These are phyloP conservation scores for Fraxinus floribunda DNA, from an alignment of 305 asterid genomes.

Conservation along the genomic window DNA sequence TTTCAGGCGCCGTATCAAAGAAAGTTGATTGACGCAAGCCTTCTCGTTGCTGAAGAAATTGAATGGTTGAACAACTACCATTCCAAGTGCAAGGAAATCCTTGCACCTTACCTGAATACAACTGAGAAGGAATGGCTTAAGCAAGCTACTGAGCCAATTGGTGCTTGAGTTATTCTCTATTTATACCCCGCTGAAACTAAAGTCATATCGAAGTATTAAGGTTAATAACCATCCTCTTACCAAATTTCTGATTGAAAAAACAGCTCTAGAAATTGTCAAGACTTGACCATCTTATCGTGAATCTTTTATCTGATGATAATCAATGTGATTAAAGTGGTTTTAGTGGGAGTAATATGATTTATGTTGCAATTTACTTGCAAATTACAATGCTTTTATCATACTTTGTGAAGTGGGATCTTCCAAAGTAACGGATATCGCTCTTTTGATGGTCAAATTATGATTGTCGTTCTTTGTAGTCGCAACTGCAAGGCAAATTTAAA, in stretches of 20 bases:
- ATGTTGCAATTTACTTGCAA: not conserved
- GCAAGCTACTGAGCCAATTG: slow-evolving; percentile 71
- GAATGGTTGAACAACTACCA: slow-evolving; percentile 85
- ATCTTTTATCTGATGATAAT: not conserved
- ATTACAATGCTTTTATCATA: not conserved
- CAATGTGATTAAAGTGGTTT: not conserved
- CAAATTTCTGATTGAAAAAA: not conserved
- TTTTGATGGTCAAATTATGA: not conserved
- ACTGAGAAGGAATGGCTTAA: slow-evolving; percentile 80
- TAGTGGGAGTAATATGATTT: not conserved
- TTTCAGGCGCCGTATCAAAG: slow-evolving; percentile 86
- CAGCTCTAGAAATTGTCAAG: not conserved
- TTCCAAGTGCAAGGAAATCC: slow-evolving; percentile 59
- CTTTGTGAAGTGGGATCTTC: not conserved
- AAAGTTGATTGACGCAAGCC: slow-evolving; percentile 68
- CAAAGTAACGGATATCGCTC: not conserved
- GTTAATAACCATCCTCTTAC: not conserved
- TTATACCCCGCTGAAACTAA: not conserved
- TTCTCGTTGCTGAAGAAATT: slow-evolving; percentile 73
- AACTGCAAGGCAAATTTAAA: not conserved
- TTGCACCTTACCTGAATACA: slow-evolving; percentile 60
- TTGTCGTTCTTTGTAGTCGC: not conserved
- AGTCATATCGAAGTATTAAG: not conserved
- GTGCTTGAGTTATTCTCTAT: slow-evolving; percentile 27
- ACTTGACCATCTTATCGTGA: not conserved